These are phyloP conservation scores for Boeremia exigua DNA, from an alignment of 2,329 filamentous ascomycete species.

Conservation along the genomic window DNA sequence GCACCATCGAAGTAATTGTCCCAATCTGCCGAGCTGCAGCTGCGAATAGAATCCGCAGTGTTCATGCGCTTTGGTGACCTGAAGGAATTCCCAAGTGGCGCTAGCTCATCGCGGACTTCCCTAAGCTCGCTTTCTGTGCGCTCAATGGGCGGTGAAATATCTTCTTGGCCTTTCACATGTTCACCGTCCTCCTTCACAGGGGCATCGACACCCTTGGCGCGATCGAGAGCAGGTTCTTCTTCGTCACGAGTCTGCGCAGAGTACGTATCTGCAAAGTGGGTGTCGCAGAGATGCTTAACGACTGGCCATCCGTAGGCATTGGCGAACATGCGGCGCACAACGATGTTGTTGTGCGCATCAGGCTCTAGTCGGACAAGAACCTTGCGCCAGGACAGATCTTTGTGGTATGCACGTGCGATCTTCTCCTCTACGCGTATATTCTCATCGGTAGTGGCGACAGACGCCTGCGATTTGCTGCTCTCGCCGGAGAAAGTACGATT, in stretches of 20 bases:
- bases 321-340: slow-evolving; percentile 93
- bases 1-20: slow-evolving; percentile 58
- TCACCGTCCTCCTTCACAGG: slow-evolving; percentile 68
- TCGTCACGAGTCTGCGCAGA: slow-evolving; percentile 71
- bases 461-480: slow-evolving; percentile 31
- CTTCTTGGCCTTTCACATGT: slow-evolving; percentile 63
- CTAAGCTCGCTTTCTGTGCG: slow-evolving; percentile 56
- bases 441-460: slow-evolving; percentile 47
- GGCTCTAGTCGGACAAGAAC: slow-evolving; percentile 94
- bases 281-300: slow-evolving; percentile 90
- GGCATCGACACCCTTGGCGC: slow-evolving; percentile 66
- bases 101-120: slow-evolving; percentile 54
- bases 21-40: slow-evolving; percentile 54
- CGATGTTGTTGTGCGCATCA: slow-evolving; percentile 98
- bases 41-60: slow-evolving; percentile 36
- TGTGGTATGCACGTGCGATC: slow-evolving; percentile 94
- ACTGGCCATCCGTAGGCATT: slow-evolving; percentile 99
- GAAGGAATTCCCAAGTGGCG: slow-evolving; percentile 37
- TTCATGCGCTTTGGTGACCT: slow-evolving; percentile 29
- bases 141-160: slow-evolving; percentile 43
- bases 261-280: slow-evolving; percentile 84
- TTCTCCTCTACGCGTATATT: slow-evolving; percentile 96
- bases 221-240: slow-evolving; percentile 69
- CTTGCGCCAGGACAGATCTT: slow-evolving; percentile 91
- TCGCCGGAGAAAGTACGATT: slow-evolving; percentile 50